Base-by-base conservation (phyloP, 2,329 filamentous ascomycete species). In the Arthrobotrys megalospora region DNA sequence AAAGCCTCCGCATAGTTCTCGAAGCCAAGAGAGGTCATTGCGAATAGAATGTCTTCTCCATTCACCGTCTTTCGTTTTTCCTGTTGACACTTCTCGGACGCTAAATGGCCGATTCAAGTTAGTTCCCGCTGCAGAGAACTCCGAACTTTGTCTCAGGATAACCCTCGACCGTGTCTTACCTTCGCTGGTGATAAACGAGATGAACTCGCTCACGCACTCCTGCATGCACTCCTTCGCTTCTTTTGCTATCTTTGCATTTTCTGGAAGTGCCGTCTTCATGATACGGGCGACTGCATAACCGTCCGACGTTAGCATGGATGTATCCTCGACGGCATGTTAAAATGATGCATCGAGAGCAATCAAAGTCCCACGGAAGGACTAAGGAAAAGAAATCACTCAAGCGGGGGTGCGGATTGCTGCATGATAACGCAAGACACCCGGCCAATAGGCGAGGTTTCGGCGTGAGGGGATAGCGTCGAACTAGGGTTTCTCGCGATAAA, bases 201-300 rank as follows among this genome's bases (percentile, higher is more conserved):
- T 99, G 85, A 99, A 99, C 86, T 99, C 96, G 90, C 94, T 97
- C 76, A 99, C 96, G 84, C 96, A 99, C 85, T 99, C 96, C 85
- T 99, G 96, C 96, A 99, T 98, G 86, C 96, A 99, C 85, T 99
- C 96, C 85, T 99, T 99, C 70, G 96, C 96, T 84, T 99, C 96
- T 84, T 99, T 99, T 77, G 94, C 94, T 79, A 99, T 99, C 86
- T 99, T 99, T 81, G 96, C 96, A 84, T 99, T 99, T 81, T 99
- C 96, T 64, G 96, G 96, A 60, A 99, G 88, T 6, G 96, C 96
- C 82, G 94, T 92, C 86, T 99, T 99, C 96, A 99, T 99, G 85
- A 99, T 98, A 72, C 96, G 92, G 81, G 96, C 96, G 83, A 99
- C 96, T 99, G 92, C 91, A 84, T 82, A 82, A 80, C 82, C 81